These are phyloP conservation scores for Casuarina glauca DNA, from an alignment of 306 rosid genomes.

Conservation along the genomic window DNA sequence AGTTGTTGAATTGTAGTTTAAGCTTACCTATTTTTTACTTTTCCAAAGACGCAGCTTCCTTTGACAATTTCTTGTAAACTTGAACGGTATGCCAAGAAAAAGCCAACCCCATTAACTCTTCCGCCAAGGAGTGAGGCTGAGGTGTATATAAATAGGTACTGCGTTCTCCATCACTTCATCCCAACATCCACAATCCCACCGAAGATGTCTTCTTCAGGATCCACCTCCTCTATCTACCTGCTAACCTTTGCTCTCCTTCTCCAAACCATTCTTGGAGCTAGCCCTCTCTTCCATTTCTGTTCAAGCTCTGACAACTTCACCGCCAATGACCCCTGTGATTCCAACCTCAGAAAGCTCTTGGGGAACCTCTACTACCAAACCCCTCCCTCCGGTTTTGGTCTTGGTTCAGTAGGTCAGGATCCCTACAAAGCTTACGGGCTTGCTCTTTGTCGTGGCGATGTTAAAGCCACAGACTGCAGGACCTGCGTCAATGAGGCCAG, in stretches of 20 bases:
- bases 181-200: neutral
- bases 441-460: neutral
- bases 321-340: neutral
- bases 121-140: neutral
- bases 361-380: neutral
- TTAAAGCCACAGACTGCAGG: neutral
- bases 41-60: neutral
- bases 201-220: neutral
- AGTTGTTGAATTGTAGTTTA: no score
- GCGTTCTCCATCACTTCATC: neutral
- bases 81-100: no score
- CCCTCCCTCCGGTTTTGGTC: conserved; percentile 1
- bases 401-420: neutral
- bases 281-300: conserved; percentile 12
- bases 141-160: neutral
- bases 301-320: conserved; percentile 12
- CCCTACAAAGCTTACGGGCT: neutral
- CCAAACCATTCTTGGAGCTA: neutral
- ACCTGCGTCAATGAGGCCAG: neutral
- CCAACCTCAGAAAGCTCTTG: conserved; percentile 4
- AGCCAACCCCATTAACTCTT: no score
- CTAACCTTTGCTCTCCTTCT: neutral
- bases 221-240: neutral
- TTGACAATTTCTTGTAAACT: neutral
- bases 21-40: neutral